These are phyloP conservation scores for Choiromyces venosus DNA, from an alignment of 495 filamentous ascomycete species.

Conservation along the genomic window DNA sequence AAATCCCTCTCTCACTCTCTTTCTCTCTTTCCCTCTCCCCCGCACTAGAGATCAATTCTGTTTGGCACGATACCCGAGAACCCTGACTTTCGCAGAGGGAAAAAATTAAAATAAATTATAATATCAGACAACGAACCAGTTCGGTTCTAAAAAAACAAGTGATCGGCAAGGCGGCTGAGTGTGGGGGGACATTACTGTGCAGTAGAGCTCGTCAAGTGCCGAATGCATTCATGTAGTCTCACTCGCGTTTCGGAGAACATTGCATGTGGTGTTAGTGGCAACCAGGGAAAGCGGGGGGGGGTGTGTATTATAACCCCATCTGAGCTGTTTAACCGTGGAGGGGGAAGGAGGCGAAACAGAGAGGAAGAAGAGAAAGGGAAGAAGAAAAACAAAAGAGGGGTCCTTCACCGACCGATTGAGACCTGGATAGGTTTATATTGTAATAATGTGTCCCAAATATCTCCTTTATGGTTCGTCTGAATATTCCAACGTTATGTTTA, in stretches of 20 bases:
- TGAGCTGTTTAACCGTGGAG: background rate
- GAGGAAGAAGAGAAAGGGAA: background rate
- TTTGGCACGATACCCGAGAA: background rate
- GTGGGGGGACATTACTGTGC: background rate
- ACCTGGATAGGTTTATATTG: background rate
- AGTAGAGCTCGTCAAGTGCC: background rate
- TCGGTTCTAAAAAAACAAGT: background rate
- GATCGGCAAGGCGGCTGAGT: background rate
- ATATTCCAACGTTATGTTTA: background rate
- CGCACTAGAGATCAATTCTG: background rate
- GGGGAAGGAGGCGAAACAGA: background rate
- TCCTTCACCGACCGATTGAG: background rate
- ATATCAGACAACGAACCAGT: background rate
- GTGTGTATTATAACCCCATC: background rate
- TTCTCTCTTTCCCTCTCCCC: no score
- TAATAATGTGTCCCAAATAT: background rate
- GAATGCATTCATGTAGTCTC: background rate
- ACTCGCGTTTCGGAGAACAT: background rate
- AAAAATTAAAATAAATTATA: background rate
- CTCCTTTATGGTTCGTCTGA: background rate
- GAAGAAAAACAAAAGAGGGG: background rate
- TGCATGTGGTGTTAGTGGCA: background rate
- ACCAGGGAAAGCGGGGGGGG: background rate
- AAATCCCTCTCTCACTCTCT: slow-evolving; percentile 1
- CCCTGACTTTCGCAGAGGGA: background rate